Percentiles rank a stretch among this genome's conserved stretches.
phyloP scores from a whole-genome alignment of 352 stramenopile genomes.

The Phytopythium vexans region DNA sequence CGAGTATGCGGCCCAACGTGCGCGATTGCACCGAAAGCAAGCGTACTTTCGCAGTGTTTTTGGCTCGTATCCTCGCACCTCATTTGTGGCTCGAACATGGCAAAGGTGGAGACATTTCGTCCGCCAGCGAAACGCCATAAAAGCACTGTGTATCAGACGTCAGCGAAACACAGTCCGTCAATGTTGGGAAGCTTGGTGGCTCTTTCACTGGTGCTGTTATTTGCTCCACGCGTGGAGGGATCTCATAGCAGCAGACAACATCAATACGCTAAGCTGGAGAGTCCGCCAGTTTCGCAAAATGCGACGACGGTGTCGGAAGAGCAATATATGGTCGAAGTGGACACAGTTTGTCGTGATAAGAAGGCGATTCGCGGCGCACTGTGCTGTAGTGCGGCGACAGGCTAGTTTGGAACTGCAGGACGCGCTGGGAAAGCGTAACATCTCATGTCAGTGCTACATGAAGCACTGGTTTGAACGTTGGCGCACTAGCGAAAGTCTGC shows the following conservation, averaged over 20 bases:
- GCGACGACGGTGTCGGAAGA: not conserved
- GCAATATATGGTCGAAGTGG: not conserved
- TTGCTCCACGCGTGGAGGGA: conserved; percentile 19
- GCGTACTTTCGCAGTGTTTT: conserved; percentile 33
- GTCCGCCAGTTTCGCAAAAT: not conserved
- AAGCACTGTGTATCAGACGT: not conserved
- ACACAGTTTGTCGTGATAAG: not conserved
- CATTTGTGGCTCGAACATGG: conserved; percentile 22
- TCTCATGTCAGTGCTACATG: not conserved
- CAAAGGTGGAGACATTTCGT: conserved; percentile 20
- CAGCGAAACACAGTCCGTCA: conserved; percentile 2
- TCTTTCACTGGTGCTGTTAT: conserved; percentile 17
- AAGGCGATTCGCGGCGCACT: not conserved
- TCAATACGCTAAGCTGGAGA: not conserved
- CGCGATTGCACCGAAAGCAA: conserved; percentile 27
- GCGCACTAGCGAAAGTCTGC: not conserved
- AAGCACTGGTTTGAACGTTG: conserved; percentile 2
- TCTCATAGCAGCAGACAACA: not conserved
- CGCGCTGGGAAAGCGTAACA: not conserved
- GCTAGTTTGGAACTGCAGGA: not conserved
- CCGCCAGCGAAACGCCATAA: not conserved
- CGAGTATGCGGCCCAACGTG: conserved; percentile 3
- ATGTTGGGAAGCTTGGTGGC: conserved; percentile 23
- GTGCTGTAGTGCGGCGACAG: not conserved
- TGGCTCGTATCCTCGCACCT: conserved; percentile 27